Conservation (phyloP, 257 asterid species). For the Solanum gandarillasii region DNA sequence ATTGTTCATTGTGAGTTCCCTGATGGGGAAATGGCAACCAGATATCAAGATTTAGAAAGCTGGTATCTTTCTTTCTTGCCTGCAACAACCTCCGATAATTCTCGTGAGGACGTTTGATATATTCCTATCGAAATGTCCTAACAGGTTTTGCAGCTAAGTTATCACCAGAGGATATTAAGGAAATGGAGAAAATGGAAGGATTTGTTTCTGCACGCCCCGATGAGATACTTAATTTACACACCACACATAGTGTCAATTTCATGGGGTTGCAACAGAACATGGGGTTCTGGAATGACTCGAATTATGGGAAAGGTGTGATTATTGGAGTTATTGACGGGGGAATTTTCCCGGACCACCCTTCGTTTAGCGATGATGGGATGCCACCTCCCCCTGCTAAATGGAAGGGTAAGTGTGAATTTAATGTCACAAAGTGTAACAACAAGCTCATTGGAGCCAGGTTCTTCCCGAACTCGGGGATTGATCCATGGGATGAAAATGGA, state of each 20-base stretch:
- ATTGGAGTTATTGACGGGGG: conserved; percentile 19
- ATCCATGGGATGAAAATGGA: conserved; percentile 3
- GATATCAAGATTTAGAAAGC: not conserved
- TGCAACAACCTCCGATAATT: not conserved
- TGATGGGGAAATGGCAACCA: not conserved
- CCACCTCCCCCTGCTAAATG: conserved; percentile 16
- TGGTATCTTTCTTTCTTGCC: conserved; percentile 23
- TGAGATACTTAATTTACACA: not conserved
- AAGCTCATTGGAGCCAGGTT: conserved; percentile 18
- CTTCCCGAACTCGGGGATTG: not conserved
- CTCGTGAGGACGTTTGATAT: not conserved
- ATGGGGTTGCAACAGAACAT: not conserved
- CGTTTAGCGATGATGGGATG: conserved; percentile 4
- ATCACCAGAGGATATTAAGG: conserved; percentile 1
- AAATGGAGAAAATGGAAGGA: conserved; percentile 6
- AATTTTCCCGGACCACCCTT: conserved; percentile 8
- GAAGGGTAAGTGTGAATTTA: conserved; percentile 19
- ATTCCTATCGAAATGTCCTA: conserved; percentile 7
- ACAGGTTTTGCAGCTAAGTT: conserved; percentile 23
- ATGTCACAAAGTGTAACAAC: conserved; percentile 10
- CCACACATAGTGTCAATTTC: conserved; percentile 9
- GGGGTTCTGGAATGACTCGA: conserved; percentile 6
- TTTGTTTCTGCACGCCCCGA: conserved; percentile 6
- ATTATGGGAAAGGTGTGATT: conserved; percentile 21
- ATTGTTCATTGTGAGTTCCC: conserved; percentile 19